Evolutionary conservation across 495 filamentous ascomycete genomes (phyloP), one percentile per base, ranked within the genome.

Genomic region (Lophiotrema nucula): DNA sequence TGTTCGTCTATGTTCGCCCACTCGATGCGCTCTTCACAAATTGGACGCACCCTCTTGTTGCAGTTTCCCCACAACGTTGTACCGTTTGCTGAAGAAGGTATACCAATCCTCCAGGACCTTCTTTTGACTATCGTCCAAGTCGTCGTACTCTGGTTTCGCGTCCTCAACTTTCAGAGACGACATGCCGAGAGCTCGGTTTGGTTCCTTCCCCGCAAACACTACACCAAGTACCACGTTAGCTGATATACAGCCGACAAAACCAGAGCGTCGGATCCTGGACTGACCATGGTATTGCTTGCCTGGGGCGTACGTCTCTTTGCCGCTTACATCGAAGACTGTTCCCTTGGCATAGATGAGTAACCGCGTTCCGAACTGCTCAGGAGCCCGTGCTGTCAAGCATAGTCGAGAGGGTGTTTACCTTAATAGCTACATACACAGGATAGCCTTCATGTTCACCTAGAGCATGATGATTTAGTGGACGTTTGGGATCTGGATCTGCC

Each of bases 81-180:
- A 98, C 37, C 93, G 79, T 75, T 97, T 98, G 65, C 84, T 86
- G 75, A 97, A 98, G 76, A 95, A 98, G 2, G 86, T 95, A 49
- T 82, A 85, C 93, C 93, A 99, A 68, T 97, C 95, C 21, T 89
- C 78, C 37, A 99, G 76, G 13, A 86, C 83, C 23, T 77, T 80
- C 75, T 96, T 90, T 70, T 96, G 84, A 74, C 92, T 90, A n/a
- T 95, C 91, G 19, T 73, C 72, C 41, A 99, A 77, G 68, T 93
- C 88, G 52, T 84, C 77, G 89, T 90, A 97, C 25, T 96, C 87
- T 1, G 95, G 76, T 16, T 74, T 74, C 62, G 89, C 92, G 66
- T 97, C 90, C 66, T 91, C 90, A 3, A 79, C 71, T 72, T 97
- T 95, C 38, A 91, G 83, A 3, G 90, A 95, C 3, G 91, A 93